Evolutionary conservation across 2,329 filamentous ascomycete species (phyloP), one percentile per base, ranked within the genome.

Genomic region (Pestalotiopsis sp.): DNA sequence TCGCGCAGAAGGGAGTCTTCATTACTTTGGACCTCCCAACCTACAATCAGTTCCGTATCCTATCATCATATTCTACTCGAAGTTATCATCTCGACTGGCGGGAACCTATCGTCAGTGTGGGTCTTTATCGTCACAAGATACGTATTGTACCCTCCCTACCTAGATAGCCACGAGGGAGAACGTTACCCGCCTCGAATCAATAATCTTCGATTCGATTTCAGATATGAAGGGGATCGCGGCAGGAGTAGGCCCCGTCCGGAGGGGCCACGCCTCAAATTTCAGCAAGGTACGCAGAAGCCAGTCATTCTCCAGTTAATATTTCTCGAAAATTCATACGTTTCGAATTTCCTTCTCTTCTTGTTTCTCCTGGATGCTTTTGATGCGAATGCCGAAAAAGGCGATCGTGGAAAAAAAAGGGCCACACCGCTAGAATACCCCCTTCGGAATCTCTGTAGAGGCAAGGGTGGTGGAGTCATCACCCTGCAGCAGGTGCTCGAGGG

Each of bases 241-340:
- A 68, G 80, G 79, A 65, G 31, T 36, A 36, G 75, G 77, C 66
- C 73, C 76, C 41, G 72, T 71, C 62, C 76, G 76, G 58, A 74
- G 79, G 70, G 70, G 75, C 66, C 80, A 83, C 64, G 83, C 81
- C 13, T 83, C 79, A 77, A 82, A 75, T 71, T 81, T 83, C 68
- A 81, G 81, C 68, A 72, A 71, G 70, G 73, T 73, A 69, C 52
- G 67, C 20, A 49, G 14, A 25, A 14, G 4, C 23, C 17, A 66
- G 2, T 25, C 17, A 41, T 25, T 13, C 31, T 49, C 38, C 20
- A 23, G 13, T 39, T 23, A 23, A 12, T 20, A 25, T 65, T 64
- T 5, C 41, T 39, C 45, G 12, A n/a, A 12, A 27, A 56, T 56
- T 6, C 13, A 31, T 31, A 11, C 25, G 36, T 12, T 17, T 62